A percentile compares a stretch with the other conserved stretches of the same genome.
phyloP scores from a whole-genome alignment of 768 basidiomycete species.

The Astraeus odoratus region DNA sequence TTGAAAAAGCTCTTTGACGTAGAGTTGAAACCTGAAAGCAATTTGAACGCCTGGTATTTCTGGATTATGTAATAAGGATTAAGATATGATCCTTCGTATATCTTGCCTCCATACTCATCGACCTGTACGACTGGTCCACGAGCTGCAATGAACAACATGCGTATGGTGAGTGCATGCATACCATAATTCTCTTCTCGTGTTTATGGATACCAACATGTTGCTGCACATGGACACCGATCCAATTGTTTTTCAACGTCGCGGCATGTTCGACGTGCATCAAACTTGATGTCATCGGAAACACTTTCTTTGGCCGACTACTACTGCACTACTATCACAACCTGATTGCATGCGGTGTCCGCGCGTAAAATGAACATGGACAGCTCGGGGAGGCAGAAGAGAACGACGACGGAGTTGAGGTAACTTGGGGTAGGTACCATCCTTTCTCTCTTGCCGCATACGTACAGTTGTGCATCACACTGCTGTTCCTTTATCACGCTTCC shows the following conservation, averaged over 20 bases:
- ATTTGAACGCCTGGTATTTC: neutral
- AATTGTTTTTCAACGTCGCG: too few species aligned
- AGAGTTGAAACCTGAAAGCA: too few species aligned
- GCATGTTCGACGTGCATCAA: too few species aligned
- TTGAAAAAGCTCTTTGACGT: too few species aligned
- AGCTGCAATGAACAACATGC: slow-evolving; percentile 38
- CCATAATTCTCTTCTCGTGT: too few species aligned
- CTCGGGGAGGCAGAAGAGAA: slow-evolving; percentile 71
- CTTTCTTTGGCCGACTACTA: neutral
- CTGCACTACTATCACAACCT: neutral
- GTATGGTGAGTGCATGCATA: slow-evolving; percentile 40
- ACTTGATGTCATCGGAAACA: too few species aligned
- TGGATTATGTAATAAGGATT: neutral
- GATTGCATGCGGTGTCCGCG: neutral
- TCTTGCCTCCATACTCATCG: neutral
- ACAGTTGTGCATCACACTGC: neutral
- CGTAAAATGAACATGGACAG: slow-evolving; percentile 31
- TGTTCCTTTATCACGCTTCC: neutral
- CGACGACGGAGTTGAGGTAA: slow-evolving; percentile 71
- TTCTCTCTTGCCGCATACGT: neutral
- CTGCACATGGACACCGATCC: too few species aligned
- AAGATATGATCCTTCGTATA: neutral
- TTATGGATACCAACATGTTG: too few species aligned
- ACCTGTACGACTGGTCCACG: neutral
- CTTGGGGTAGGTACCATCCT: slow-evolving; percentile 57